These are phyloP conservation scores for Diaporthe citriasiana DNA, from an alignment of 2,329 filamentous ascomycete species.

Conservation along the genomic window DNA sequence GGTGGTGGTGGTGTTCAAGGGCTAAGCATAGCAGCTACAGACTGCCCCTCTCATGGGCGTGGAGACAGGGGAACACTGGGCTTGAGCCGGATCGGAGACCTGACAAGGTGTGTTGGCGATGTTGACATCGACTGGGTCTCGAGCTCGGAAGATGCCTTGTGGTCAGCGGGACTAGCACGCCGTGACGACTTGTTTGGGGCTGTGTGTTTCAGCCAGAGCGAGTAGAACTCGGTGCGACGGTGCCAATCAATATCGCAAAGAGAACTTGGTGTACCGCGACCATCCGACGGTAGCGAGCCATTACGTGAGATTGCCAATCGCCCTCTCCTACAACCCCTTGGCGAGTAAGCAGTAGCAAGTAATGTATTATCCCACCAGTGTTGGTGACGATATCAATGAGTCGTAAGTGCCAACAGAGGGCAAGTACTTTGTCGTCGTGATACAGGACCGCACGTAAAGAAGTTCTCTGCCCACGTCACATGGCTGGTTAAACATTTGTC, in stretches of 20 bases:
- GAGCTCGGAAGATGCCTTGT: slow-evolving; percentile 20
- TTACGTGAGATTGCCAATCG: slow-evolving; percentile 26
- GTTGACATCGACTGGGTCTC: slow-evolving; percentile 1
- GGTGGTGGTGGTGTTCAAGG: not conserved
- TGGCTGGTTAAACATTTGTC: not conserved
- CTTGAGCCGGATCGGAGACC: not conserved
- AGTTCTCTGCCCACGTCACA: not conserved
- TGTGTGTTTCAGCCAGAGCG: slow-evolving; percentile 35
- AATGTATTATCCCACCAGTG: not conserved
- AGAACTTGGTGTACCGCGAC: not conserved
- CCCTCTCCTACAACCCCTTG: slow-evolving; percentile 2
- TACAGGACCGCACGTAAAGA: not conserved
- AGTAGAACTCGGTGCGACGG: slow-evolving; percentile 25
- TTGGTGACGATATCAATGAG: not conserved
- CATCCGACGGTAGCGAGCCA: slow-evolving; percentile 23
- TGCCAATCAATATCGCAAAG: not conserved
- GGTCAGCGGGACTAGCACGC: slow-evolving; percentile 17
- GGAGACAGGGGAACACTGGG: not conserved
- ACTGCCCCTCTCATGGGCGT: not conserved
- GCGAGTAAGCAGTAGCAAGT: slow-evolving; percentile 4
- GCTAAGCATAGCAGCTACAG: not conserved
- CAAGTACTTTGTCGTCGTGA: too few relatives aligned
- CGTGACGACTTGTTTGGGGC: slow-evolving; percentile 33
- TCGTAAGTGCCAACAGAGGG: not conserved
- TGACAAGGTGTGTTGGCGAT: not conserved